Base-by-base conservation (phyloP, 2,329 filamentous ascomycete genomes). In the Cryoendolithus antarcticus region DNA sequence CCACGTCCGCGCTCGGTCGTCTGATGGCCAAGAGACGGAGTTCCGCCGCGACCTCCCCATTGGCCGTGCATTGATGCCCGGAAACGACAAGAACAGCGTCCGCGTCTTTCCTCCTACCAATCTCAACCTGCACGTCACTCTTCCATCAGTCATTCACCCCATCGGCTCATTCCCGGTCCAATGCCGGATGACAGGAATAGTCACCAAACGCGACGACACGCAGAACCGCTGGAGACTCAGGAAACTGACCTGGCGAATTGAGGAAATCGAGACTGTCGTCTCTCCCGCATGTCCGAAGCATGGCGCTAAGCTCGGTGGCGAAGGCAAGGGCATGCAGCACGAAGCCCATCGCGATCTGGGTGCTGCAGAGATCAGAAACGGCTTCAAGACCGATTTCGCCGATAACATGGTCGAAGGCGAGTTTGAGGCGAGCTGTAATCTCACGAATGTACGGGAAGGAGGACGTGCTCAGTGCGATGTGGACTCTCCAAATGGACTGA, bases 91-190 rank as follows among this genome's bases (percentile, higher is more conserved):
- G 63, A 80, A 88, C 62, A 93, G 84, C 10, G 79, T 94, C 46
- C 85, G 89, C 55, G 83, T 96, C 56, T 98, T 98, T 64, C 91
- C 89, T 35, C 89, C 91, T 0, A 98, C 91, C 49, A 91, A 93
- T 63, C 80, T 98, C 54, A 88, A 85, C 49, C 83, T 86, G 42
- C 80, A 79, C 54, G 82, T 91, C 46, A 79, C 85, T 53, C 80
- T 93, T 47, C 81, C 81, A 34, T 77, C 84, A 30, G 76, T 93
- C 47, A 79, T 95, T 46, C 81, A 94, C 63, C 86, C 89, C 4
- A 83, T 88, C 44, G 83, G 85, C 52, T 77, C 75, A 52, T 89
- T 93, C 64, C 81, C 71, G 8, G 72, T 95, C 37, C 72, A 76
- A 34, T 78, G 95, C 64, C 79, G 80, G 38, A 74, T 98, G 47